A percentile compares a stretch with the other conserved stretches of the same genome.
Conservation (phyloP, 192 early-diverging fungal species). For the Backusella macrospora region DNA sequence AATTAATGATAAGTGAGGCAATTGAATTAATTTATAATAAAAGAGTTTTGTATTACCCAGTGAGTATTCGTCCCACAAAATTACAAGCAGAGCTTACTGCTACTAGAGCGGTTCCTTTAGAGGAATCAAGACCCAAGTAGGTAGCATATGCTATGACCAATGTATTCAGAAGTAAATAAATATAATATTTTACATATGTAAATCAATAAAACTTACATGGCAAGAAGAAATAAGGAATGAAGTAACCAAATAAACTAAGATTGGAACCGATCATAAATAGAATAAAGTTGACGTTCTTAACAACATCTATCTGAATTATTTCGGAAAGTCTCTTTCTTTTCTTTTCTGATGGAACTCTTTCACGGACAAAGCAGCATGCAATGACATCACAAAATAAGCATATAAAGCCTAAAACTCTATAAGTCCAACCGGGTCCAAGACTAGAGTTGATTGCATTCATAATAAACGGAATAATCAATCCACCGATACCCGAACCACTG, state of each 20-base stretch:
- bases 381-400: constrained; percentile 12
- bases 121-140: constrained; percentile 20
- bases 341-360: constrained; percentile 8
- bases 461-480: constrained; percentile 63
- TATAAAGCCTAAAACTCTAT: constrained; percentile 35
- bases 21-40: too few relatives aligned
- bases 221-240: constrained; percentile 35
- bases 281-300: constrained; percentile 28
- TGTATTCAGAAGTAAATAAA: background rate
- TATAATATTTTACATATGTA: background rate
- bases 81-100: constrained; percentile 27
- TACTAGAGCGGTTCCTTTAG: constrained; percentile 27
- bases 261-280: constrained; percentile 27
- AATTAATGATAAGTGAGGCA: background rate
- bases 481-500: constrained; percentile 73
- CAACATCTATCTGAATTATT: constrained; percentile 24
- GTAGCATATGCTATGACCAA: constrained; percentile 26
- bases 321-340: constrained; percentile 24
- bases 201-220: constrained; percentile 23
- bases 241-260: constrained; percentile 27
- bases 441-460: constrained; percentile 56
- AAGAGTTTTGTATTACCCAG: background rate
- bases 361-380: constrained; percentile 21
- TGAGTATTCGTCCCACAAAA: constrained; percentile 36
- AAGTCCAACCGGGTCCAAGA: constrained; percentile 57